phyloP scores from a whole-genome alignment of 2,329 filamentous ascomycete genomes.

The Botrytis byssoidea region DNA sequence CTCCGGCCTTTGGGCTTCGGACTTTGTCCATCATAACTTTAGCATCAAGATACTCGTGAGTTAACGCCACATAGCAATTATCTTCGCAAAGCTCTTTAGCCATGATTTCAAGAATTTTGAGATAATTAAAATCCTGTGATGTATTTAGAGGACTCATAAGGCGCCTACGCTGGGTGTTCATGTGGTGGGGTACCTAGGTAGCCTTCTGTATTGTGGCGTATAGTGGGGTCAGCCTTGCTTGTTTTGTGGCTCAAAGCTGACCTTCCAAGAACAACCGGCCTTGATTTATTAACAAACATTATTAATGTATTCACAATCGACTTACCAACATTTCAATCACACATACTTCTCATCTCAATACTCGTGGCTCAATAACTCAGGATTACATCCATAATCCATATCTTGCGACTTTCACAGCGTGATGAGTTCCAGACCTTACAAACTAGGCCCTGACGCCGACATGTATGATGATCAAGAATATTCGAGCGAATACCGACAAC shows the following conservation, averaged over 20 bases:
- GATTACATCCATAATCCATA: not conserved
- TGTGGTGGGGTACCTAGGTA: not conserved
- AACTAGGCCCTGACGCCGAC: constrained; percentile 31
- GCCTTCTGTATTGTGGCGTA: constrained; percentile 6
- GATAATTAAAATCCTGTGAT: not conserved
- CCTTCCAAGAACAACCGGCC: not conserved
- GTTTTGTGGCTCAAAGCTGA: not conserved
- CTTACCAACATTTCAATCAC: not conserved
- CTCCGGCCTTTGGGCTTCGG: constrained; percentile 69
- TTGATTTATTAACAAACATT: constrained; percentile 1
- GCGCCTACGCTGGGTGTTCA: not conserved
- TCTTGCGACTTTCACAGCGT: not conserved
- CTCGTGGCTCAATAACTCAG: not conserved
- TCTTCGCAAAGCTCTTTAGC: constrained; percentile 48
- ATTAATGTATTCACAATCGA: not conserved
- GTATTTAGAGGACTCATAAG: not conserved
- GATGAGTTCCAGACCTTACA: constrained; percentile 19
- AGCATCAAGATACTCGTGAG: constrained; percentile 58
- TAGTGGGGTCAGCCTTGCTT: not conserved
- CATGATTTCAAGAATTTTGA: constrained; percentile 23
- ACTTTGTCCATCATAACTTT: constrained; percentile 62
- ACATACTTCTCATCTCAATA: not conserved
- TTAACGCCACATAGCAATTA: constrained; percentile 66
- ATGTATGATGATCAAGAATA: constrained; percentile 48
- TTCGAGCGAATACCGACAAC: constrained; percentile 29